Base-by-base conservation (phyloP, 495 filamentous ascomycete species). In the Saxophila tyrrhenica region DNA sequence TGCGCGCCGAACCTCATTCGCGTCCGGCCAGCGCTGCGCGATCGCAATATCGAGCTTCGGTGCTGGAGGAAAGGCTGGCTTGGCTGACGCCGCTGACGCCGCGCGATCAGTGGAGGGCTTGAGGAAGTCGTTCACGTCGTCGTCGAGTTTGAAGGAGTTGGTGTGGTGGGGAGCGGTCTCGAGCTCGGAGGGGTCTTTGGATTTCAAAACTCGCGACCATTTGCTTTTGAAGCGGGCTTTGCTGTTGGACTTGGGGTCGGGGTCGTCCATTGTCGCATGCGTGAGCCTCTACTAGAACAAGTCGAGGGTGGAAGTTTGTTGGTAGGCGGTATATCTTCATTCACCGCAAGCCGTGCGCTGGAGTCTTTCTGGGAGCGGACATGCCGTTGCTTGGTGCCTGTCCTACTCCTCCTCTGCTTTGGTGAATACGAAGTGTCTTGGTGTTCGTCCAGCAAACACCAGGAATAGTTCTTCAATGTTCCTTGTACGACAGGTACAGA, bases 101-200 rank as follows among this genome's bases (percentile, higher is more conserved):
- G 57, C 59, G 43, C 60, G 62, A 13, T 65, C 55, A 23, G 65
- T 69, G 21, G 69, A 71, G 19, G 69, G 69, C 46, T 67, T 69
- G 35, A 71, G 64, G 60, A 71, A 71, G 54, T 66, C 69, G 53
- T 54, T 56, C 21, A 71, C 65, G 43, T 71, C 69, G 13, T 64
- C 63, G 56, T 65, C 63, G 17, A 64, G 48, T 41, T 63, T 61
- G 54, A 62, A 57, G 21, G 58, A 52, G 25, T 47, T 55, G 22
- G 24, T 25, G 24, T 48, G 20, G 5, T 48, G 9, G 7, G 21
- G 21, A 8, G 5, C 13, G 19, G 9, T 15, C 10, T 48, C 24
- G 7, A 44, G 52, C n/a, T 48, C 23, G 29, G 5, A 13, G 13
- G 7, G 5, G 2, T 55, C 52, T 8, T 51, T 51, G 19, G 55